These are phyloP conservation scores for Tricladium varicosporioides DNA, from an alignment of 2,329 filamentous ascomycete species.

Conservation along the genomic window DNA sequence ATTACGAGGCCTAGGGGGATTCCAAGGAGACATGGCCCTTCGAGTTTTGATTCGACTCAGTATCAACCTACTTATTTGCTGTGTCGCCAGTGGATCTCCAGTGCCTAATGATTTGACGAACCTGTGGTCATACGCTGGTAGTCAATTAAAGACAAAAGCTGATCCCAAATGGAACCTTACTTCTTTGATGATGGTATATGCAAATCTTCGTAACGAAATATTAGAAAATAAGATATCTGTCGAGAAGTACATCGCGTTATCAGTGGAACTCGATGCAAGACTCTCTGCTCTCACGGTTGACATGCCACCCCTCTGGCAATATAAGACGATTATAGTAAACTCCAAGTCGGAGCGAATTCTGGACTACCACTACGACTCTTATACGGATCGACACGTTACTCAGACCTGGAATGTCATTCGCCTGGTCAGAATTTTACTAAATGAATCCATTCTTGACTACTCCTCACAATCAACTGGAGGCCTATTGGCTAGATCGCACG, in stretches of 20 bases:
- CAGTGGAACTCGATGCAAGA: background rate
- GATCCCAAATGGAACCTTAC: slow-evolving; percentile 4
- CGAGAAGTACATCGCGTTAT: background rate
- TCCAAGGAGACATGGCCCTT: background rate
- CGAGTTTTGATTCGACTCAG: background rate
- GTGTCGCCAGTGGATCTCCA: background rate
- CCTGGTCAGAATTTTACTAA: background rate
- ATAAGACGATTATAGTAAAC: background rate
- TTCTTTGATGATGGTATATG: background rate
- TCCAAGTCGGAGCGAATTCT: background rate
- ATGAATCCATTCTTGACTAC: background rate
- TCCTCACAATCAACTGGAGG: too few species aligned
- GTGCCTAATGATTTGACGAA: background rate
- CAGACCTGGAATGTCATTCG: slow-evolving; percentile 4
- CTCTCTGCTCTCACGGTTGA: background rate
- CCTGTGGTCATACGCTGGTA: background rate
- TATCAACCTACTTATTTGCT: background rate
- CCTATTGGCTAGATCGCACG: too few species aligned
- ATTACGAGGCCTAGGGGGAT: slow-evolving; percentile 9
- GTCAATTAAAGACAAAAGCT: background rate
- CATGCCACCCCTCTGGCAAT: background rate
- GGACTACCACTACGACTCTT: background rate
- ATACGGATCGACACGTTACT: background rate
- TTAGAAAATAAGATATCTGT: background rate
- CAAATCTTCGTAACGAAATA: background rate